A percentile compares a stretch with the other conserved stretches of the same genome.
Evolutionary conservation across 768 basidiomycete genomes (phyloP).

Genomic region (Russula compacta): DNA sequence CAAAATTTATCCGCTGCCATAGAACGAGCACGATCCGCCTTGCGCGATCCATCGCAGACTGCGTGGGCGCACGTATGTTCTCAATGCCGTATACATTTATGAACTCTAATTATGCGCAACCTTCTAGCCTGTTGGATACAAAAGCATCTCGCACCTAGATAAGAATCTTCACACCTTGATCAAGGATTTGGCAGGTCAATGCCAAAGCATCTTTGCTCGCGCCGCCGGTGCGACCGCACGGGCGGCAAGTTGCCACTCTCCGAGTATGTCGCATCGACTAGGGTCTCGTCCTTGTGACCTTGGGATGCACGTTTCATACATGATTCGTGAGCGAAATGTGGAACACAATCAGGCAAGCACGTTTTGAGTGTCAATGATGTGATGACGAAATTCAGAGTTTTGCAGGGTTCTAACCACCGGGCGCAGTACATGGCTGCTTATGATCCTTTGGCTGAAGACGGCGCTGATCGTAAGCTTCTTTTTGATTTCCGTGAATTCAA

Average conservation of each 20-base stretch:
- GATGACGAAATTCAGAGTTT: slow-evolving; percentile 11
- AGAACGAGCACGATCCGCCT: slow-evolving; percentile 39
- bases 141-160: slow-evolving; percentile 49
- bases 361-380: slow-evolving; percentile 5
- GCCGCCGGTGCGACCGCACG: slow-evolving; percentile 57
- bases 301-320: slow-evolving; percentile 12
- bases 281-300: slow-evolving; percentile 1
- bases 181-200: slow-evolving; percentile 50
- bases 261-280: slow-evolving; percentile 19
- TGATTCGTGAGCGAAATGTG: slow-evolving; percentile 18
- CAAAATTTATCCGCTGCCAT: slow-evolving; percentile 35
- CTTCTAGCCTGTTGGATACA: slow-evolving; percentile 36
- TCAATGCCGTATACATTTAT: slow-evolving; percentile 1
- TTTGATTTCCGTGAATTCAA: slow-evolving; percentile 12
- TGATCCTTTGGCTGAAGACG: slow-evolving; percentile 23
- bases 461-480: slow-evolving; percentile 40
- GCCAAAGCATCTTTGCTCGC: slow-evolving; percentile 51
- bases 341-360: slow-evolving; percentile 19
- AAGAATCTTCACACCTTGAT: slow-evolving; percentile 60
- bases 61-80: slow-evolving; percentile 46
- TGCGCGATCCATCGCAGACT: slow-evolving; percentile 38
- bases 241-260: slow-evolving; percentile 33
- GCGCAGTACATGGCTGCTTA: slow-evolving; percentile 17
- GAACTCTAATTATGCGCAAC: slow-evolving; percentile 10
- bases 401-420: slow-evolving; percentile 3